A percentile compares a stretch with the other conserved stretches of the same genome.
phyloP scores from a whole-genome alignment of 192 early-diverging fungal species.

The Backusella macrospora region DNA sequence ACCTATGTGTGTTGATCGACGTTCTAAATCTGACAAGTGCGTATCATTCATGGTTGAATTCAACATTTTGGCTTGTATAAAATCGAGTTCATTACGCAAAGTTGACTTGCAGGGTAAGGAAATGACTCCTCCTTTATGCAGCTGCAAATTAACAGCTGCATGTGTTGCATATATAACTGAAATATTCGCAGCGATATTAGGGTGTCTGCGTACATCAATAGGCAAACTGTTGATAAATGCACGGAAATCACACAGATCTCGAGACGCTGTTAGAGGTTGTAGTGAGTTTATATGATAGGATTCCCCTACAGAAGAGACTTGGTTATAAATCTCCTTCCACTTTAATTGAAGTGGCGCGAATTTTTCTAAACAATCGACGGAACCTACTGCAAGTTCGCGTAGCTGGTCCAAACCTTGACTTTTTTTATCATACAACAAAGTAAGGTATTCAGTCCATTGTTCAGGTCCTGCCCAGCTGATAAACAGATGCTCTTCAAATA shows the following conservation, averaged over 20 bases:
- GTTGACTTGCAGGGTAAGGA: constrained; percentile 17
- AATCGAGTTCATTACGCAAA: constrained; percentile 33
- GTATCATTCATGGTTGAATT: constrained; percentile 39
- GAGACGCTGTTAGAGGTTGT: not conserved
- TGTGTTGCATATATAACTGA: constrained; percentile 14
- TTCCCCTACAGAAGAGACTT: not conserved
- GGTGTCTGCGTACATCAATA: not conserved
- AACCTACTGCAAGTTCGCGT: constrained; percentile 9
- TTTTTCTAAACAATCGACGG: constrained; percentile 7
- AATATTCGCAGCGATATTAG: not conserved
- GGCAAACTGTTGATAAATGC: constrained; percentile 3
- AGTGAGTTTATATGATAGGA: constrained; percentile 4
- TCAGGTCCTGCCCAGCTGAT: constrained; percentile 3
- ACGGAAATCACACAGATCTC: constrained; percentile 15
- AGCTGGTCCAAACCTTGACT: constrained; percentile 8
- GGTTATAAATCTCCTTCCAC: constrained; percentile 1
- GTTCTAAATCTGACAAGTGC: constrained; percentile 35
- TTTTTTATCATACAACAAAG: not conserved
- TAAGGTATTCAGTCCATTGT: constrained; percentile 4
- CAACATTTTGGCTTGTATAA: constrained; percentile 41
- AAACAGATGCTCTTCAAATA: constrained; percentile 10
- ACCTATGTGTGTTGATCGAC: constrained; percentile 2
- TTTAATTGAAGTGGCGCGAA: constrained; percentile 14
- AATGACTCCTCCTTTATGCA: constrained; percentile 14
- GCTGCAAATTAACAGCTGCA: constrained; percentile 22